These are phyloP conservation scores for Viridothelium virens DNA, from an alignment of 495 filamentous ascomycete genomes.

Conservation along the genomic window DNA sequence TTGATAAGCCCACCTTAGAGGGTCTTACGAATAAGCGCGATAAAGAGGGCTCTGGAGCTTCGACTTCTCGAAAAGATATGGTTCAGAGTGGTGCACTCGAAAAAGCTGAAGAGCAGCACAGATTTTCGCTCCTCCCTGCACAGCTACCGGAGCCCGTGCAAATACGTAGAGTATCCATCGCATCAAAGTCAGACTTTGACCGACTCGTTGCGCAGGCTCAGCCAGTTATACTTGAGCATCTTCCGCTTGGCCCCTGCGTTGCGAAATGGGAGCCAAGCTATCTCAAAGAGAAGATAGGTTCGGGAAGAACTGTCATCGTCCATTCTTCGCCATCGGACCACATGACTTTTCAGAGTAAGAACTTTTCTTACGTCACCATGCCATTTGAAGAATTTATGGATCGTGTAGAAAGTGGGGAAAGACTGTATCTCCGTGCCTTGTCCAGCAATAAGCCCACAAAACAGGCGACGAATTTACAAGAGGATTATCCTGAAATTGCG, in stretches of 20 bases:
- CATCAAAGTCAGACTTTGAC: conserved; percentile 47
- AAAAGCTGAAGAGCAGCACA: too few relatives aligned
- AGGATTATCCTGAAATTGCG: conserved; percentile 64
- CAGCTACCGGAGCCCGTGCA: conserved; percentile 13
- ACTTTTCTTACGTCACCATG: conserved; percentile 68
- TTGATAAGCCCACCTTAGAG: not conserved
- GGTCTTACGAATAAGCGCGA: not conserved
- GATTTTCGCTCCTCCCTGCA: not conserved
- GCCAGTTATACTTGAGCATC: conserved; percentile 58
- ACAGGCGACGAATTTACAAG: conserved; percentile 55
- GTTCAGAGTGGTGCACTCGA: not conserved
- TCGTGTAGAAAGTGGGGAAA: conserved; percentile 51
- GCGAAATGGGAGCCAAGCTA: conserved; percentile 62
- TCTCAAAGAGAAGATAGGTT: conserved; percentile 56
- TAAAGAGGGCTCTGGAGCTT: not conserved
- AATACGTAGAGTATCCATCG: conserved; percentile 16
- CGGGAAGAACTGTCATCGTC: conserved; percentile 59
- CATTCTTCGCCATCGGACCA: conserved; percentile 55
- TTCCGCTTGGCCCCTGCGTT: conserved; percentile 60
- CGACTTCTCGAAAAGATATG: not conserved
- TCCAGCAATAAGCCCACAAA: conserved; percentile 59
- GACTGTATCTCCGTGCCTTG: conserved; percentile 68
- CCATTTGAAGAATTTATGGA: conserved; percentile 61
- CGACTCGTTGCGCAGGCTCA: conserved; percentile 48
- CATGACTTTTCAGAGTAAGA: conserved; percentile 78